Evolutionary conservation across 108 stramenopile genomes (phyloP), one percentile per base, ranked within the genome.

Genomic region (Pseudonitzschia delicatissima): DNA sequence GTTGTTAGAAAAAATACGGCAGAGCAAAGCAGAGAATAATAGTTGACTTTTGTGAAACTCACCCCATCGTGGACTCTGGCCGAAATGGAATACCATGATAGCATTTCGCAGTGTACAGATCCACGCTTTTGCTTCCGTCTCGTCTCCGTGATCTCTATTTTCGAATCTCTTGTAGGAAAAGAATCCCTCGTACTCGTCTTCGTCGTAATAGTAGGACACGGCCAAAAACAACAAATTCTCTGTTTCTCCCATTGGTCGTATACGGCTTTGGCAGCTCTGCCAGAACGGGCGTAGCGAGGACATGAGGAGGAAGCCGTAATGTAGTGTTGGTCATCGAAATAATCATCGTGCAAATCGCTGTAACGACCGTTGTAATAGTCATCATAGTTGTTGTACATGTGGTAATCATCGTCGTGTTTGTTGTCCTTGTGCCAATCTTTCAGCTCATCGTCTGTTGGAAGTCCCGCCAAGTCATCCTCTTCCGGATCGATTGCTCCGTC

Each of bases 181-280:
- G 39, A 79, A 76, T 48, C 86, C 87, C 64, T 78, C 86, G 67
- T 81, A 83, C 67, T 92, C 91, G 45, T 92, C 91, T 75, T 92
- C 91, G 57, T 92, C 91, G 63, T 87, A 80, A 60, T 86, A 92
- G 66, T 89, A 92, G 9, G 87, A 87, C 7, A 88, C 91, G 8
- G 86, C 79, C 69, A 86, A 66, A 34, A 92, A 78, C 0, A 88
- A 50, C 26, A 87, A 2, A 29, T 77, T 80, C n/a, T 92, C 90
- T n/a, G 74, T 68, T 27, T 78, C 81, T 6, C 70, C 69, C 47
- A 23, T 71, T 72, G 29, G 73, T 65, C 0, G 48, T 58, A 64
- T 88, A 92, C 11, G 71, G 25, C 26, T 84, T 80, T 21, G 86
- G 91, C 15, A 89, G 39, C 59, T 92, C 91, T 13, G 67, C 84